Evolutionary conservation across 2,329 filamentous ascomycete species (phyloP).

Genomic region (Bipolaris sorokiniana): DNA sequence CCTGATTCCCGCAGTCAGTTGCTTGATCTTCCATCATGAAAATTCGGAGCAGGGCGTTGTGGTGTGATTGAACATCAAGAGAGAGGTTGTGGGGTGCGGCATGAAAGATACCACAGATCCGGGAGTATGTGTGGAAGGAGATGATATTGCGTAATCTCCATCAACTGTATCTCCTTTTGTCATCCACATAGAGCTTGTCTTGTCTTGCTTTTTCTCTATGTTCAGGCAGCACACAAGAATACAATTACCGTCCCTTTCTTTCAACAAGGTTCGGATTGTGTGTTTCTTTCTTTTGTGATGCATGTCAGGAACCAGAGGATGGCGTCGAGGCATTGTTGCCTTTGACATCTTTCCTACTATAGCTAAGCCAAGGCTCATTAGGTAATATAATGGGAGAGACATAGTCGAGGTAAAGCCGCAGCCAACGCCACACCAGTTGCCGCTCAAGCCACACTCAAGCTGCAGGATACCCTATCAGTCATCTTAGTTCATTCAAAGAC

Average conservation of each 20-base stretch:
- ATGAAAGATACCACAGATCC: not conserved
- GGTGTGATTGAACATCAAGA: not conserved
- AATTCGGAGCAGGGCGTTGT: slow-evolving; percentile 1
- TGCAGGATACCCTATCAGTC: not conserved
- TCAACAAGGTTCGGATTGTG: not conserved
- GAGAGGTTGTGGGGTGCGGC: not conserved
- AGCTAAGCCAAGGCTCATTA: no score
- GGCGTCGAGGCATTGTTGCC: no score
- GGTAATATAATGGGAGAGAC: no score
- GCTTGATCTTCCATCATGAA: not conserved
- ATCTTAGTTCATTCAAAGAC: not conserved
- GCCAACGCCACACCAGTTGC: not conserved
- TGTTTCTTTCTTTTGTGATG: not conserved
- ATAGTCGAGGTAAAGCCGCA: slow-evolving; percentile 3
- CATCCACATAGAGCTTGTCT: not conserved
- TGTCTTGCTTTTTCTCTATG: not conserved
- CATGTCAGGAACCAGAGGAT: no score
- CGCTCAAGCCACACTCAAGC: not conserved
- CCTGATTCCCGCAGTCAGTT: not conserved
- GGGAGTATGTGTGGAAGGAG: not conserved
- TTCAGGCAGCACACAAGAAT: not conserved
- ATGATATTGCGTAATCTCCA: not conserved
- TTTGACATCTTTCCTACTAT: no score
- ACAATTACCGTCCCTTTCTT: not conserved
- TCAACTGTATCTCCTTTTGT: not conserved